Evolutionary conservation across 2,329 filamentous ascomycete genomes (phyloP).

Genomic region (Trichoderma sp.): DNA sequence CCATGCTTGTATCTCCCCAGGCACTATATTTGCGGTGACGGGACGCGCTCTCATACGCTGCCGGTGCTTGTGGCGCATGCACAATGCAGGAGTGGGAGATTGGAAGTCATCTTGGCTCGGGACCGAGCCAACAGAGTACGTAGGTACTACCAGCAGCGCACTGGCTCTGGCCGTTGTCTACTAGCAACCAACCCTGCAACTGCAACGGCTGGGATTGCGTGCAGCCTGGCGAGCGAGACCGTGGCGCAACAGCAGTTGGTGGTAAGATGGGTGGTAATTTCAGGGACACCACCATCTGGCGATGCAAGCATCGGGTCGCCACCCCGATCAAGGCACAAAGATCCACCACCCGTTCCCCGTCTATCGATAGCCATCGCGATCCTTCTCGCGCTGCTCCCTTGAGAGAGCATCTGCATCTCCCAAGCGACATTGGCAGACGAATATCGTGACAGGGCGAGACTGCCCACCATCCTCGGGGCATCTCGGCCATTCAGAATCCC

Average conservation of each 20-base stretch:
- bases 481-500: conserved; percentile 12
- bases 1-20: background rate
- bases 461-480: background rate
- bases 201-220: background rate
- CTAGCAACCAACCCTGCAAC: background rate
- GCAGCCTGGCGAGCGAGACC: background rate
- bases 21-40: background rate
- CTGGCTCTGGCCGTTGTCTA: background rate
- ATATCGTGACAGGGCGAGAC: background rate
- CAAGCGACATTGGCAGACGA: background rate
- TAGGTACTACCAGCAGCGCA: background rate
- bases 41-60: background rate
- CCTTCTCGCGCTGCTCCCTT: background rate
- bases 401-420: background rate
- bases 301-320: conserved; percentile 6
- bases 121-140: background rate
- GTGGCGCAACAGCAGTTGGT: conserved; percentile 4
- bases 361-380: background rate
- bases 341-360: background rate
- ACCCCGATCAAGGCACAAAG: background rate
- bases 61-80: background rate
- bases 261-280: conserved; percentile 11
- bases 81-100: background rate
- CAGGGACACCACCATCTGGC: conserved; percentile 15
- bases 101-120: background rate